Conservation (phyloP, 495 filamentous ascomycete species). For the Annulohypoxylon bovei region DNA sequence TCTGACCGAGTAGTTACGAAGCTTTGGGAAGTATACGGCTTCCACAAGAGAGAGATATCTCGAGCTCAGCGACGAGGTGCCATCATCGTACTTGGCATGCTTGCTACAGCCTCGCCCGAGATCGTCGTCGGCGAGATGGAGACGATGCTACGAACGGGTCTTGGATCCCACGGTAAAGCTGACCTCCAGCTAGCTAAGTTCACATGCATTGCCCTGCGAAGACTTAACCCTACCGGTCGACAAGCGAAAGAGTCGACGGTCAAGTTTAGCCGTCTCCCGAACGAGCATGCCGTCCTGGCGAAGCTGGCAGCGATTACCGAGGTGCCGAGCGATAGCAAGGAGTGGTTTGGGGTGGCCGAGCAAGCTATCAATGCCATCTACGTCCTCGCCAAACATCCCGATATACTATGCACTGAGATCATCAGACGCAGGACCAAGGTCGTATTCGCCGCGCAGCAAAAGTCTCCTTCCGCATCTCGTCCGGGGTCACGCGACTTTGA, state of each 20-base stretch:
- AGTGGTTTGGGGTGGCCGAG: slow-evolving; percentile 98
- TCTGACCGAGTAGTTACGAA: slow-evolving; percentile 88
- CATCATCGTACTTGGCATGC: slow-evolving; percentile 97
- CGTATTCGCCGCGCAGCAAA: slow-evolving; percentile 68
- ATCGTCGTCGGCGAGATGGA: slow-evolving; percentile 95
- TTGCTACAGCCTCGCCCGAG: slow-evolving; percentile 90
- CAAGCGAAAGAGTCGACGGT: slow-evolving; percentile 75
- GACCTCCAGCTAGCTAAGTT: slow-evolving; percentile 93
- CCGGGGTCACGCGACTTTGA: slow-evolving; percentile 55
- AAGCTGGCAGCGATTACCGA: slow-evolving; percentile 86
- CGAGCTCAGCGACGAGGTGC: slow-evolving; percentile 89
- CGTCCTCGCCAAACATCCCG: slow-evolving; percentile 91
- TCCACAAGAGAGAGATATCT: slow-evolving; percentile 92
- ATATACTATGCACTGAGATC: slow-evolving; percentile 92
- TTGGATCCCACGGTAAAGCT: slow-evolving; percentile 78
- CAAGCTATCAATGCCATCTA: slow-evolving; percentile 98
- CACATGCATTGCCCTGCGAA: slow-evolving; percentile 89
- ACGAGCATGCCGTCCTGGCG: slow-evolving; percentile 87
- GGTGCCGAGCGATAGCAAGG: slow-evolving; percentile 84
- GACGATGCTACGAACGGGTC: slow-evolving; percentile 87
- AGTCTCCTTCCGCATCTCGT: slow-evolving; percentile 47
- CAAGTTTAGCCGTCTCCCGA: slow-evolving; percentile 81
- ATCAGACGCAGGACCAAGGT: slow-evolving; percentile 84
- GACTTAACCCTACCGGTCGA: slow-evolving; percentile 85
- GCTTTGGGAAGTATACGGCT: slow-evolving; percentile 96